Percentiles rank a stretch among this genome's conserved stretches.
phyloP scores from a whole-genome alignment of 768 basidiomycete species.

The Mycena amicta region DNA sequence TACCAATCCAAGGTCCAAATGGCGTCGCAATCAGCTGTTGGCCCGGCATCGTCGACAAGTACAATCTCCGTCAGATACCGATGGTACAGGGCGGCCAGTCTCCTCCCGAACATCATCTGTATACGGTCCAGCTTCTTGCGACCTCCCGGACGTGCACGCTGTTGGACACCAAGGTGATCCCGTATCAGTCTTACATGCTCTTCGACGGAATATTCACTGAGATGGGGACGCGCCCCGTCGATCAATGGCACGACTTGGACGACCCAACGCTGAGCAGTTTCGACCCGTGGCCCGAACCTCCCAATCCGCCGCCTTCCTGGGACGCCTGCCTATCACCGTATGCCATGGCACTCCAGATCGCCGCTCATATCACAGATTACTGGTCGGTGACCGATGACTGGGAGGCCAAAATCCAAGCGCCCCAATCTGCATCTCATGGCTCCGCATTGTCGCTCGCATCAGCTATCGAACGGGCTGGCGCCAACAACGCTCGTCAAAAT shows the following conservation, averaged over 20 bases:
- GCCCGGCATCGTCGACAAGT: conserved; percentile 65
- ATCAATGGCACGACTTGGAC: conserved; percentile 44
- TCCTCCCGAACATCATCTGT: conserved; percentile 45
- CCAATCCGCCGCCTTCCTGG: conserved; percentile 37
- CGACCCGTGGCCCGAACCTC: conserved; percentile 47
- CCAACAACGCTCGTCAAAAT: conserved; percentile 35
- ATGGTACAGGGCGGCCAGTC: conserved; percentile 26
- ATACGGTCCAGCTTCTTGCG: conserved; percentile 70
- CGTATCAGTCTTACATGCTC: conserved; percentile 72
- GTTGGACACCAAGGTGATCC: conserved; percentile 63
- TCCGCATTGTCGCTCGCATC: conserved; percentile 39
- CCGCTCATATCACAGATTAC: conserved; percentile 57
- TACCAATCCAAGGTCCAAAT: conserved; percentile 47
- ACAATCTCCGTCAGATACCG: conserved; percentile 7
- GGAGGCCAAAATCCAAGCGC: conserved; percentile 56
- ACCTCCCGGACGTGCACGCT: conserved; percentile 51
- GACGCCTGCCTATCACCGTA: conserved; percentile 61
- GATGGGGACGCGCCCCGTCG: conserved; percentile 46
- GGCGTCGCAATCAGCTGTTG: conserved; percentile 63
- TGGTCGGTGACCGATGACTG: conserved; percentile 80
- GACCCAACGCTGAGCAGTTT: conserved; percentile 46
- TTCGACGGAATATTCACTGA: conserved; percentile 52
- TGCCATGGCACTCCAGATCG: conserved; percentile 74
- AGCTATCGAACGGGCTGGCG: conserved; percentile 49
- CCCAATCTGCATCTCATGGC: conserved; percentile 26